These are phyloP conservation scores for Ustilago esculenta DNA, from an alignment of 1,284 basidiomycete species.

Conservation along the genomic window DNA sequence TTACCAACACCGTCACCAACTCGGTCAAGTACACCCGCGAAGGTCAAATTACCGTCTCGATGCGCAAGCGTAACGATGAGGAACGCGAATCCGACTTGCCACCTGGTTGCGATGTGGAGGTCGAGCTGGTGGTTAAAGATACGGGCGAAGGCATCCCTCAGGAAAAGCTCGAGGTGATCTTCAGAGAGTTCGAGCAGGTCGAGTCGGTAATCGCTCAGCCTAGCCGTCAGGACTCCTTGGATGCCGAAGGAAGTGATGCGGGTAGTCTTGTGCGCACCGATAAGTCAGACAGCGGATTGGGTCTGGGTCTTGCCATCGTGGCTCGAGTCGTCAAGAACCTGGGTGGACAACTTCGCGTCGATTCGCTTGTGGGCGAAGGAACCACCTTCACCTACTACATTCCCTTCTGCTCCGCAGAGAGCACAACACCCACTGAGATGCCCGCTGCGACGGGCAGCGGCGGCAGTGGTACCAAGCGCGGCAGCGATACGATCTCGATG, in stretches of 20 bases:
- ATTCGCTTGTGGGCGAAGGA: conserved; percentile 77
- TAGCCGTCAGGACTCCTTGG: conserved; percentile 17
- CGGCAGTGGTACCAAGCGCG: conserved; percentile 17
- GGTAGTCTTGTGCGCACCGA: conserved; percentile 26
- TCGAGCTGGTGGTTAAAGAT: conserved; percentile 80
- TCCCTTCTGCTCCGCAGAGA: conserved; percentile 70
- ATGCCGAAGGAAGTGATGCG: conserved; percentile 20
- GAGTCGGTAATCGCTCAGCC: conserved; percentile 70
- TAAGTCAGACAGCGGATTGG: conserved; percentile 63
- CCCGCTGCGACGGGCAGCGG: conserved; percentile 19
- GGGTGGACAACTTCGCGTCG: conserved; percentile 80
- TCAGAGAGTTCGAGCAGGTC: conserved; percentile 86
- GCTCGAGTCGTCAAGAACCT: conserved; percentile 84
- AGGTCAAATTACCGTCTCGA: conserved; percentile 77
- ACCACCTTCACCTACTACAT: conserved; percentile 79
- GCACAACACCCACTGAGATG: conserved; percentile 30
- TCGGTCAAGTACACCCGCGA: conserved; percentile 77
- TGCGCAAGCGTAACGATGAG: conserved; percentile 67
- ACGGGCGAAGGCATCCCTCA: conserved; percentile 80
- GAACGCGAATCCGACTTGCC: conserved; percentile 43
- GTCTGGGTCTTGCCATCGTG: conserved; percentile 81
- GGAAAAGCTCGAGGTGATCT: conserved; percentile 81
- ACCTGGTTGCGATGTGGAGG: conserved; percentile 69
- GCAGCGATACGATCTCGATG: conserved; percentile 39
- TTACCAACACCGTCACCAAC: conserved; percentile 85